Base-by-base conservation (phyloP, 2,329 filamentous ascomycete species). In the Seiridium unicorne region DNA sequence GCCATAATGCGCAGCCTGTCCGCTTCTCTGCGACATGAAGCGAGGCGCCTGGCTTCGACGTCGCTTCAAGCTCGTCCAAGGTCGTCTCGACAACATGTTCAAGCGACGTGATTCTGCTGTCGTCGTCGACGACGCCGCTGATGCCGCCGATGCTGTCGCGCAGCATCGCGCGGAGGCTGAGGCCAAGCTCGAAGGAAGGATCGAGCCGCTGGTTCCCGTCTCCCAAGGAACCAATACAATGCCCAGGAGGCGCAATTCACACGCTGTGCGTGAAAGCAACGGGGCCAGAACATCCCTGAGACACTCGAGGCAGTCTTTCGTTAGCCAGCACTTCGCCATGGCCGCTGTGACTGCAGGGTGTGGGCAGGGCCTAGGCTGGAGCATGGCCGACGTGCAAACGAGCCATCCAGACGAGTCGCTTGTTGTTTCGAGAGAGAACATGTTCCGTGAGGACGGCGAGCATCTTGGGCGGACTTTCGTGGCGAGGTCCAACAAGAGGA, bases 141-240 rank as follows among this genome's bases (percentile, higher is more conserved):
- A 40, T 9, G 36, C 40, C 36, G 51, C 38, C 10, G 51, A 36
- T 38, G 31, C 40, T 7, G 51, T 55, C 13, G 51, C 51, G 9
- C 51, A 44, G 51, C 51, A 55, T 35, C 51, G 51, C 38, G 51
- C 51, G 5, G 51, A 55, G 40, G 26, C 51, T 5, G 51, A 42
- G 26, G 51, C 51, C 51, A 55, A 32, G 36, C 51, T 55, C 36
- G 51, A 55, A 31, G 51, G 51, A 9, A 55, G 44, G 38, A 55
- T 55, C 11, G 18, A 55, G 18, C 51, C 51, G 4, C 8, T 55
- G 36, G 51, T 55, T 9, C 38, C 38, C 40, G 18, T 18, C 8
- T 36, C 49, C 4, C 49, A 26, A n/a, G 49, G 38, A 9, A 18
- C 13, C 8, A 26, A 18, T 36, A 38, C 11, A 18, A 32, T 35